Evolutionary conservation across 1,284 basidiomycete genomes (phyloP).

Genomic region (Phellopilus nigrolimitatus): DNA sequence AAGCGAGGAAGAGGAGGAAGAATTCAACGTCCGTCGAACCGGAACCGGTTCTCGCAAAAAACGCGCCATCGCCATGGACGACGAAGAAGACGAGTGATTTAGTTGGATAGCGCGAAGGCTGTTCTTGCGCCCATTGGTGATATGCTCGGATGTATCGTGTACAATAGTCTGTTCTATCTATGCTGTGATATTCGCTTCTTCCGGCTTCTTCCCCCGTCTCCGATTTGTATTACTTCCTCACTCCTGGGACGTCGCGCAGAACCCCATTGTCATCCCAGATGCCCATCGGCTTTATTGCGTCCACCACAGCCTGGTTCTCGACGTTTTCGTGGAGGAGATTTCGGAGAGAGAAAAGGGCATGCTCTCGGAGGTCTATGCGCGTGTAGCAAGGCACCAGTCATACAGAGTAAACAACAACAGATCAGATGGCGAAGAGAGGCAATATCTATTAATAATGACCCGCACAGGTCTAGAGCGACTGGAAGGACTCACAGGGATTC

Average conservation of each 20-base stretch:
- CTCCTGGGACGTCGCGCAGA: slow-evolving; percentile 34
- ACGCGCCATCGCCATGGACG: slow-evolving; percentile 50
- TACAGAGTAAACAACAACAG: not conserved
- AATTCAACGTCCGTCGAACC: slow-evolving; percentile 53
- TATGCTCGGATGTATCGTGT: slow-evolving; percentile 3
- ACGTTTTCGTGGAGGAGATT: slow-evolving; percentile 72
- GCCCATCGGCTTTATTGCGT: slow-evolving; percentile 59
- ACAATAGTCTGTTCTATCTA: slow-evolving; percentile 3
- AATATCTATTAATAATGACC: not conserved
- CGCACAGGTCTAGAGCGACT: not conserved
- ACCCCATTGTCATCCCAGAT: slow-evolving; percentile 57
- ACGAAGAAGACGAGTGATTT: slow-evolving; percentile 49
- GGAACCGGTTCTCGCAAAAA: slow-evolving; percentile 48
- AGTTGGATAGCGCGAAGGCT: not conserved
- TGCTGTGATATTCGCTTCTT: not conserved
- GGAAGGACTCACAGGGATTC: slow-evolving; percentile 74
- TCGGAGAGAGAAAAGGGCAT: slow-evolving; percentile 79
- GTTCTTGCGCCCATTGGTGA: not conserved
- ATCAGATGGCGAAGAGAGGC: no score
- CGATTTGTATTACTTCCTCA: slow-evolving; percentile 21
- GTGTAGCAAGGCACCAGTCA: not conserved
- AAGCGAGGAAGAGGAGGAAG: slow-evolving; percentile 66
- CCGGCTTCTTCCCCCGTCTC: not conserved
- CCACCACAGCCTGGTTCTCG: slow-evolving; percentile 77
- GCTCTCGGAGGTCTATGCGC: slow-evolving; percentile 75